These are phyloP conservation scores for Taphrina confusa DNA, from an alignment of 1,139 yeast genomes.

Conservation along the genomic window DNA sequence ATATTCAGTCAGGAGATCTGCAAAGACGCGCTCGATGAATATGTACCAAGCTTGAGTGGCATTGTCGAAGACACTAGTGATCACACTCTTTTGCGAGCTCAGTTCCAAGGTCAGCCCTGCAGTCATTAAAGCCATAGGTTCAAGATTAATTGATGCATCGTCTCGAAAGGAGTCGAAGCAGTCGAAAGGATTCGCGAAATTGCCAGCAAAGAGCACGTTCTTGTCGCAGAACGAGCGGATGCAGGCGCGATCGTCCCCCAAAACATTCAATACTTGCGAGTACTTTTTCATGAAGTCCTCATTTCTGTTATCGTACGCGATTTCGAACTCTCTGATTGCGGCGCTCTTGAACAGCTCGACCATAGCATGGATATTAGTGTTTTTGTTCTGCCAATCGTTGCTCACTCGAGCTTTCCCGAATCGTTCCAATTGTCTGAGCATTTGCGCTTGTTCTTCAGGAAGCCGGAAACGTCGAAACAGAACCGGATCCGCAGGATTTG, in stretches of 20 bases:
- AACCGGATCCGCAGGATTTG: constrained; percentile 52
- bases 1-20: constrained; percentile 46
- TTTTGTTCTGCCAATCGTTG: constrained; percentile 47
- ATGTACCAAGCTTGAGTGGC: constrained; percentile 44
- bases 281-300: constrained; percentile 48
- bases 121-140: constrained; percentile 44
- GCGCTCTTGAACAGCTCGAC: constrained; percentile 75
- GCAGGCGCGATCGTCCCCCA: constrained; percentile 51
- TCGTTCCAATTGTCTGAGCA: constrained; percentile 41
- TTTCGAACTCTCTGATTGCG: constrained; percentile 68
- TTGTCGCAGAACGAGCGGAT: constrained; percentile 54
- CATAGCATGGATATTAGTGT: constrained; percentile 58
- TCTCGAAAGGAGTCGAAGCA: constrained; percentile 43
- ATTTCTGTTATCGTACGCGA: constrained; percentile 57
- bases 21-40: constrained; percentile 47
- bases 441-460: constrained; percentile 42
- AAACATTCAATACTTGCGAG: constrained; percentile 47
- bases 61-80: constrained; percentile 48
- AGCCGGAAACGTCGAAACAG: constrained; percentile 53
- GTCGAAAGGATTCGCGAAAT: constrained; percentile 44
- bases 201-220: constrained; percentile 49
- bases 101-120: constrained; percentile 47
- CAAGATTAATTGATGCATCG: constrained; percentile 45
- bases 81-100: constrained; percentile 46
- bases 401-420: constrained; percentile 50